phyloP scores from a whole-genome alignment of 106 monocot species.

The Platanthera zijinensis region DNA sequence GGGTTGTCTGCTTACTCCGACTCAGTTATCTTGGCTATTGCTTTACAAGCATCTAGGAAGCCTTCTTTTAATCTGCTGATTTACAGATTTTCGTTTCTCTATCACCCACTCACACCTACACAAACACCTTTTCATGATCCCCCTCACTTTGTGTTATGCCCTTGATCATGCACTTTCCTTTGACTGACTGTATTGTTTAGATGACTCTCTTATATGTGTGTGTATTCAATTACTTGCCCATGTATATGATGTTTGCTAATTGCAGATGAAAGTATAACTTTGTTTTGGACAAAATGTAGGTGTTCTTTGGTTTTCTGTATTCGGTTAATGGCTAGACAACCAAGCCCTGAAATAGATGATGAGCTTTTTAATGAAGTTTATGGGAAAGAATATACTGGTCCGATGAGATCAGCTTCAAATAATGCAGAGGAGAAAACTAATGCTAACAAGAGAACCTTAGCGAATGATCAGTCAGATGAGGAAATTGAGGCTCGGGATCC shows the following conservation, averaged over 20 bases:
- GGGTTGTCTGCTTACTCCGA: too few species aligned
- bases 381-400: constrained; percentile 91
- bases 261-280: background rate
- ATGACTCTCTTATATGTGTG: background rate
- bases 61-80: background rate
- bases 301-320: background rate
- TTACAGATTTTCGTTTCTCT: background rate
- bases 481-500: constrained; percentile 64
- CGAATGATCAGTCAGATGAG: constrained; percentile 42
- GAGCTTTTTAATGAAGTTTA: constrained; percentile 94
- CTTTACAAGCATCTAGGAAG: too few species aligned
- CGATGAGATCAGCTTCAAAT: constrained; percentile 29
- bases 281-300: background rate
- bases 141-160: background rate
- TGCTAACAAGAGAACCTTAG: constrained; percentile 31
- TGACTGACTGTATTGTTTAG: background rate
- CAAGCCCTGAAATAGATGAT: constrained; percentile 87
- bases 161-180: background rate
- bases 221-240: background rate
- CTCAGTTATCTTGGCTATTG: too few species aligned
- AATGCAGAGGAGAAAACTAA: constrained; percentile 17
- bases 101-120: background rate
- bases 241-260: background rate
- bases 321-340: constrained; percentile 41
- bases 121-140: background rate